A percentile compares a stretch with the other conserved stretches of the same genome.
phyloP scores from a whole-genome alignment of 139 green algal species.

The Limnomonas spitsbergensis region DNA sequence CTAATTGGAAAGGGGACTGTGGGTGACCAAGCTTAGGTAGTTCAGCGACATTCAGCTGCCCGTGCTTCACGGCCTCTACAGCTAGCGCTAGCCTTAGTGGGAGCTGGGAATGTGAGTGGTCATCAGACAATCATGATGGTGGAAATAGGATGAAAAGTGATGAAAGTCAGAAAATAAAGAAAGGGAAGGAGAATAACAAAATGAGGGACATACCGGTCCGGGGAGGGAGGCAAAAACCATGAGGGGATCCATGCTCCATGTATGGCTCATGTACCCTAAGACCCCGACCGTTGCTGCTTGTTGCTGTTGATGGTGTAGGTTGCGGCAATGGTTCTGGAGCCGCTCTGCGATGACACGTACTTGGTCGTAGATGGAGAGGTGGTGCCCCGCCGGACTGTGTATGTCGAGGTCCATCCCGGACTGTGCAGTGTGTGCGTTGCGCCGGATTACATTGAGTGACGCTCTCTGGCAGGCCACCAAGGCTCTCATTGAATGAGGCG shows the following conservation, averaged over 20 bases:
- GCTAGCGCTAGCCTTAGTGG: too few species aligned
- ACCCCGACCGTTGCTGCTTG: too few species aligned
- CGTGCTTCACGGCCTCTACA: background rate
- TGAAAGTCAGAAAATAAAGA: too few species aligned
- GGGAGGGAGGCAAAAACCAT: too few species aligned
- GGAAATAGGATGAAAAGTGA: background rate
- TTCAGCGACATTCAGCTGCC: background rate
- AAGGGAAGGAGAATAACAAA: too few species aligned
- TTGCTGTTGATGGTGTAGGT: too few species aligned
- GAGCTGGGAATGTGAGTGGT: too few species aligned
- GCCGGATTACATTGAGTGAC: slow-evolving; percentile 12
- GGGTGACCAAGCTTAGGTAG: background rate
- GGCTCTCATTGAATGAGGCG: too few species aligned
- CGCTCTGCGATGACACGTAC: slow-evolving; percentile 21
- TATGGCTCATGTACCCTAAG: too few species aligned
- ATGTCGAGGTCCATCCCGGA: slow-evolving; percentile 35
- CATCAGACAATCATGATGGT: background rate
- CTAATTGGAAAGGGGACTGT: background rate
- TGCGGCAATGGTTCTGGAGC: slow-evolving; percentile 20
- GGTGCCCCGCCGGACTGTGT: slow-evolving; percentile 19
- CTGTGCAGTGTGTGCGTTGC: slow-evolving; percentile 30
- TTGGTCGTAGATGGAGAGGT: slow-evolving; percentile 28
- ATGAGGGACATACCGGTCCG: too few species aligned
- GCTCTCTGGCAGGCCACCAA: too few species aligned
- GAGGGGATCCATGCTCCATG: too few species aligned